Conservation (phyloP, 208 protist genomes). For the Leishmania gerbilli region DNA sequence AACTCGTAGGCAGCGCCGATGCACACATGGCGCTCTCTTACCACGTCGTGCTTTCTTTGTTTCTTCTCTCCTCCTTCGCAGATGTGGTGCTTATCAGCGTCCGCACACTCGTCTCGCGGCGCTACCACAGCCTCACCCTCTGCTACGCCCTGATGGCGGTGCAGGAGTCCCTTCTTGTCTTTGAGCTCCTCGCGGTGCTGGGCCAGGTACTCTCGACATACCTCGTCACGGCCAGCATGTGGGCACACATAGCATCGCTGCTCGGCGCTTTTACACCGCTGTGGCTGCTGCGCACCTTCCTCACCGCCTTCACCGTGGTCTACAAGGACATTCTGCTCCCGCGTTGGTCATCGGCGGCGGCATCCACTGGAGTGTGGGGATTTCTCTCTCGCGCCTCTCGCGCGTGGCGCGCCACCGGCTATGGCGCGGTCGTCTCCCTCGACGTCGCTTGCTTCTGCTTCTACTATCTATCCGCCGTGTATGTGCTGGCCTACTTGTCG, state of each 20-base stretch:
- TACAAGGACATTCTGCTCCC: constrained; percentile 47
- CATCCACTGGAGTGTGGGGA: neutral
- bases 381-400: constrained; percentile 3
- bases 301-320: constrained; percentile 49
- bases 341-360: constrained; percentile 10
- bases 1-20: neutral
- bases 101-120: constrained; percentile 29
- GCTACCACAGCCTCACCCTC: constrained; percentile 14
- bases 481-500: constrained; percentile 40
- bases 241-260: constrained; percentile 20
- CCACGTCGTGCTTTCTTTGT: constrained; percentile 15
- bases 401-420: constrained; percentile 45
- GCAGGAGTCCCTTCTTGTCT: constrained; percentile 47
- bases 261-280: constrained; percentile 27
- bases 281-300: constrained; percentile 40
- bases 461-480: constrained; percentile 38
- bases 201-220: constrained; percentile 38
- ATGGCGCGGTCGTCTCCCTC: constrained; percentile 36
- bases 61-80: constrained; percentile 27
- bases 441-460: constrained; percentile 40
- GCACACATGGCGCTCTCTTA: constrained; percentile 20
- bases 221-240: constrained; percentile 42
- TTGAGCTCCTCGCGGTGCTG: constrained; percentile 32
- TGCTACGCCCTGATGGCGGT: constrained; percentile 42
- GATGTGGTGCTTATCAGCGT: constrained; percentile 49